Conservation (phyloP, 2,329 filamentous ascomycete genomes). For the Berkeleyomyces rouxiae region DNA sequence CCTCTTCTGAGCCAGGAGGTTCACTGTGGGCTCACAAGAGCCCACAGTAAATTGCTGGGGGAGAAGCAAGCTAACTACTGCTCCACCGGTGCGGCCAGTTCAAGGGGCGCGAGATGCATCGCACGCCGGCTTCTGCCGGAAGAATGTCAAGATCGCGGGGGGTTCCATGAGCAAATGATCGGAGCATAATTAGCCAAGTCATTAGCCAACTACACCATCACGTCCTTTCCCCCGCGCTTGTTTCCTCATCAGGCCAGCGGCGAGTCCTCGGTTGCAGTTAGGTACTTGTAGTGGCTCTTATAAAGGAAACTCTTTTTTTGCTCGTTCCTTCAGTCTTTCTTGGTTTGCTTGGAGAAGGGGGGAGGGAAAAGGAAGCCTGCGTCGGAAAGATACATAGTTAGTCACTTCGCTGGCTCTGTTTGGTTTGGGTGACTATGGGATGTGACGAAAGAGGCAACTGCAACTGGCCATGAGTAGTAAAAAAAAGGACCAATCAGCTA, state of each 20-base stretch:
- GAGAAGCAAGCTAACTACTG: slow-evolving; percentile 9
- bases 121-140: not conserved
- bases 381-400: not conserved
- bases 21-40: not conserved
- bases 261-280: slow-evolving; percentile 3
- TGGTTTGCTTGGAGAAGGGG: not conserved
- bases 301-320: not conserved
- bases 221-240: not conserved
- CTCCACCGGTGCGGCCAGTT: slow-evolving; percentile 6
- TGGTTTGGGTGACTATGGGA: not conserved
- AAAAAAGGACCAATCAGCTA: not conserved
- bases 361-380: not conserved
- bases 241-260: slow-evolving; percentile 1
- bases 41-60: not conserved
- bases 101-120: not conserved
- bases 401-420: not conserved
- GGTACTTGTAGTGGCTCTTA: not conserved
- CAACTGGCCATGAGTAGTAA: not conserved
- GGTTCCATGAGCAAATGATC: not conserved
- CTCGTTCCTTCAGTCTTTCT: not conserved
- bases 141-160: not conserved
- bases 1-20: slow-evolving; percentile 7
- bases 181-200: not conserved
- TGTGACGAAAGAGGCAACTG: not conserved
- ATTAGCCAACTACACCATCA: slow-evolving; percentile 2